Evolutionary conservation across 345 rosid species (phyloP), one percentile per base, ranked within the genome.

Genomic region (Aquilaria sinensis): DNA sequence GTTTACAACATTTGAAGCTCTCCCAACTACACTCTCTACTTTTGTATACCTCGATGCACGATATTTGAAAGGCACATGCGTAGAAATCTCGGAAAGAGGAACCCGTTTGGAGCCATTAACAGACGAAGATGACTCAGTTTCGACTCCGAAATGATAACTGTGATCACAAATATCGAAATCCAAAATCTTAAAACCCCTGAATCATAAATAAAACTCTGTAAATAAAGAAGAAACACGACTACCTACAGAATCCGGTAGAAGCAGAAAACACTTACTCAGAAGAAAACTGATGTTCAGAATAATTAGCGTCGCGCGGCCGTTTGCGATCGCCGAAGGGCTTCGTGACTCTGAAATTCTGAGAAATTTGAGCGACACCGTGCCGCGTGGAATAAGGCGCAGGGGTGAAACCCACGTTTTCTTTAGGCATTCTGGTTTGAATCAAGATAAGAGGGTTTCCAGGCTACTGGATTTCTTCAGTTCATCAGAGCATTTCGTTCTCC

Each of bases 291-390:
- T 47, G 43, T 57, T 58, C 41, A 67, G 34, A 58, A 75, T 12
- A 31, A 30, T 33, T 52, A 56, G 62, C n/a, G 31, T 70, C 74
- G 16, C 71, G 76, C 49, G 74, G 76, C 61, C 98, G 85, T 72
- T 86, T 85, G 51, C 85, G 89, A 72, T 77, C 75, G 66, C 85
- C 74, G 58, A 84, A 73, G 3, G 91, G 89, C 73, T 88, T 91
- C 12, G 83, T 73, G 11, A 78, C 76, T 61, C 83, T 80, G 74
- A 89, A 92, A 62, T 78, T 82, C 10, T 78, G 83, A 60, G 92
- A 80, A 59, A 87, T 80, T 29, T 83, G 85, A 68, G 67, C 41
- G 10, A 10, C 30, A 41, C 41, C 33, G 13, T 37, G 52, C 67
- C 14, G 51, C 9, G 30, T 53, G n/a, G 52, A 11, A 43, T 45